Evolutionary conservation across 768 basidiomycete species (phyloP).

Genomic region (Lentinula detonsa): DNA sequence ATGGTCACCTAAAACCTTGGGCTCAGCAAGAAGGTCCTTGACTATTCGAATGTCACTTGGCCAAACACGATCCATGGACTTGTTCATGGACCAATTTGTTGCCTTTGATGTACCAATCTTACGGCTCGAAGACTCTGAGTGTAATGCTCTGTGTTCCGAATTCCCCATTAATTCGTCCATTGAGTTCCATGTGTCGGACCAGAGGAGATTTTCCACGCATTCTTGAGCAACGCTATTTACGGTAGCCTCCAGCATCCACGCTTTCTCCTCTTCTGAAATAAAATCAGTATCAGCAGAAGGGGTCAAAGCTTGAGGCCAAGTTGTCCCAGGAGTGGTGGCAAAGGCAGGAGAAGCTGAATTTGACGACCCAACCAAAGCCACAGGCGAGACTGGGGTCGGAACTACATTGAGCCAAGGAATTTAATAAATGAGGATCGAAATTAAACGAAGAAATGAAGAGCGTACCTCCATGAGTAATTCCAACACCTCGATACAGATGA

Average conservation of each 20-base stretch:
- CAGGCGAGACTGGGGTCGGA: conserved; percentile 83
- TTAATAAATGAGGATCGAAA: not conserved
- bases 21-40: conserved; percentile 32
- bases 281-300: not conserved
- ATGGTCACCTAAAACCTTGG: conserved; percentile 28
- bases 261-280: conserved; percentile 37
- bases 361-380: conserved; percentile 56
- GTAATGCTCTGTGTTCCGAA: not conserved
- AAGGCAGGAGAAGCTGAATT: conserved; percentile 17
- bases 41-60: conserved; percentile 47
- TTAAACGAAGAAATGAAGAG: not conserved
- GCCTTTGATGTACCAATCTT: not conserved
- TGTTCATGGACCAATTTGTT: not conserved
- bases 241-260: conserved; percentile 61
- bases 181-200: conserved; percentile 63
- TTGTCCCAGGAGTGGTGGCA: not conserved
- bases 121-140: not conserved
- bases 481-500: conserved; percentile 33
- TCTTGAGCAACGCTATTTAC: conserved; percentile 61
- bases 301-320: not conserved
- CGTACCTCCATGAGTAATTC: conserved; percentile 22
- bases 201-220: conserved; percentile 65
- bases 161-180: conserved; percentile 19
- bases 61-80: conserved; percentile 43
- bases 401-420: conserved; percentile 31